phyloP scores from a whole-genome alignment of 2,329 filamentous ascomycete genomes.

The Penicillium sp. region DNA sequence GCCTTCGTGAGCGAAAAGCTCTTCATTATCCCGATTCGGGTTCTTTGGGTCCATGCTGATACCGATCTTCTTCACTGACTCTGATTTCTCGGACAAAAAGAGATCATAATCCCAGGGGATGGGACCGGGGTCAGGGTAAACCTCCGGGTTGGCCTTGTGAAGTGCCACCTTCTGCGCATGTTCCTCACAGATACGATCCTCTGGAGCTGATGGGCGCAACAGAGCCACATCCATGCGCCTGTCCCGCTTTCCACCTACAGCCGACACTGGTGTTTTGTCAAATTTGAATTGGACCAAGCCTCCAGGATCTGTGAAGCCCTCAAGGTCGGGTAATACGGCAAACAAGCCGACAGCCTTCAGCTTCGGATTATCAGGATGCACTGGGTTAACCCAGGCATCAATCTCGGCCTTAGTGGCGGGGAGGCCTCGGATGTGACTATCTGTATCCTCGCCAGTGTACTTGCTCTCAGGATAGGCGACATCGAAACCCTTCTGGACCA shows the following conservation, averaged over 20 bases:
- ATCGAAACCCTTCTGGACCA: constrained; percentile 65
- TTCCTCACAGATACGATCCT: constrained; percentile 49
- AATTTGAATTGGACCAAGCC: constrained; percentile 64
- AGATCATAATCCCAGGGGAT: constrained; percentile 61
- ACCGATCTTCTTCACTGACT: constrained; percentile 53
- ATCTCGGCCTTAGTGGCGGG: constrained; percentile 55
- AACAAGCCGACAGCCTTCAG: constrained; percentile 61
- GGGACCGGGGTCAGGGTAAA: constrained; percentile 54
- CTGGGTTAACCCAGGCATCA: constrained; percentile 61
- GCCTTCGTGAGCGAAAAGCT: constrained; percentile 49
- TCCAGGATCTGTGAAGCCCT: constrained; percentile 60
- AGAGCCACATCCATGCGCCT: constrained; percentile 60
- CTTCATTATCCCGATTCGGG: constrained; percentile 54
- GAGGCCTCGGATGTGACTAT: constrained; percentile 55
- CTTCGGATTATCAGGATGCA: constrained; percentile 59
- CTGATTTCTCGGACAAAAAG: constrained; percentile 54
- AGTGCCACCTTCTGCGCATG: constrained; percentile 51
- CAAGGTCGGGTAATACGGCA: constrained; percentile 62
- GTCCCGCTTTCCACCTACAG: constrained; percentile 53
- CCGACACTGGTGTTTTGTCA: constrained; percentile 57
- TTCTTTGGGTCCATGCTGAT: constrained; percentile 57
- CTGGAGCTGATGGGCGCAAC: constrained; percentile 53
- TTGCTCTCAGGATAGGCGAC: constrained; percentile 63
- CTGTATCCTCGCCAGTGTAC: constrained; percentile 58
- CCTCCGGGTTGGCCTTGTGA: constrained; percentile 51